These are phyloP conservation scores for Funneliformis mosseae DNA, from an alignment of 192 early-diverging fungal genomes.

Conservation along the genomic window DNA sequence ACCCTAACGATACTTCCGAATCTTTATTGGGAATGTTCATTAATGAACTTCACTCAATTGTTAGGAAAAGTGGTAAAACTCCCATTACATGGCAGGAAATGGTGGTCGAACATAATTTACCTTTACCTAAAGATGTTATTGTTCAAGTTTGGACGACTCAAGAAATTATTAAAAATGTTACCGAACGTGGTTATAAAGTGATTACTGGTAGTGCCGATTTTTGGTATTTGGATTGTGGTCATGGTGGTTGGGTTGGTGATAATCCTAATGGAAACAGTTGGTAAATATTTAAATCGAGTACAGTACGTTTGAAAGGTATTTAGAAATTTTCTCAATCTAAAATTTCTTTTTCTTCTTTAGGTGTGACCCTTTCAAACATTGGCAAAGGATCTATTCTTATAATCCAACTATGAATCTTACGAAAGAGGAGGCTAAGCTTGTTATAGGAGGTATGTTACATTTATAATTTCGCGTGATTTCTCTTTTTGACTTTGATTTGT, in stretches of 20 bases:
- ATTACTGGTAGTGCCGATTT: constrained; percentile 65
- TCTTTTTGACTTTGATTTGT: neutral
- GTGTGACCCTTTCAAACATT: constrained; percentile 75
- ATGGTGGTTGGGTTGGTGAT: constrained; percentile 66
- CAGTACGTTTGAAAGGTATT: neutral
- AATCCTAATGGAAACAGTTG: constrained; percentile 41
- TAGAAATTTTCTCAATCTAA: neutral
- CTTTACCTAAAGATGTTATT: constrained; percentile 61
- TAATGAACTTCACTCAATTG: constrained; percentile 48
- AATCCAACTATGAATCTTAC: constrained; percentile 60
- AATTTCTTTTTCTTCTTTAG: constrained; percentile 21
- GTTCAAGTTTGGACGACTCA: constrained; percentile 73
- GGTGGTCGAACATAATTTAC: constrained; percentile 54
- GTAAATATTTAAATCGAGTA: constrained; percentile 7
- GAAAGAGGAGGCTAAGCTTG: constrained; percentile 51
- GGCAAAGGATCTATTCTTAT: constrained; percentile 77
- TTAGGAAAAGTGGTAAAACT: constrained; percentile 50
- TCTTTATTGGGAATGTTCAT: constrained; percentile 48
- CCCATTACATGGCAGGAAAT: constrained; percentile 83
- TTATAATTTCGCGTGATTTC: neutral
- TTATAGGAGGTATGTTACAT: constrained; percentile 55
- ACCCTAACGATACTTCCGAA: constrained; percentile 32
- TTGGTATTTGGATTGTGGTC: constrained; percentile 82
- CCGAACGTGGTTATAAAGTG: constrained; percentile 65
- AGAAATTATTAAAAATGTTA: constrained; percentile 58